These are phyloP conservation scores for Lactarius hengduanensis DNA, from an alignment of 768 basidiomycete species.

Conservation along the genomic window DNA sequence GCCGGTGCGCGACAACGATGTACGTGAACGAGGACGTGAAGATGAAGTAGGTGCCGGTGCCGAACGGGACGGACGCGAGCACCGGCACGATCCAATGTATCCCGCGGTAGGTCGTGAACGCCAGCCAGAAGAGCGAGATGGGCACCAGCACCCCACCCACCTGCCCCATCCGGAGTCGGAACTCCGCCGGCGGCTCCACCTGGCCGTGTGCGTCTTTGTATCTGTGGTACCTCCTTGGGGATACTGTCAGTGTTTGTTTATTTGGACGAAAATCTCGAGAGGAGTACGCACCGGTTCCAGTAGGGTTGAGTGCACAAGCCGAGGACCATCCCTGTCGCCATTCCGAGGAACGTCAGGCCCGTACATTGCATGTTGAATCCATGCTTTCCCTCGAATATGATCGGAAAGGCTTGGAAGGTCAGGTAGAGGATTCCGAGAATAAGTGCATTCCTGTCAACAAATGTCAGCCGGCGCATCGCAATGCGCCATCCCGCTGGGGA, in stretches of 20 bases:
- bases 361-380: slow-evolving; percentile 52
- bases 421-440: slow-evolving; percentile 49
- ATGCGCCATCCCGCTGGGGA: slow-evolving; percentile 13
- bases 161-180: slow-evolving; percentile 62
- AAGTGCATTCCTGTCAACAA: slow-evolving; percentile 37
- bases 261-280: not conserved
- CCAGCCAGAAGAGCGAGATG: slow-evolving; percentile 54
- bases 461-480: slow-evolving; percentile 2
- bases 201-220: slow-evolving; percentile 43
- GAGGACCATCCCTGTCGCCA: slow-evolving; percentile 47
- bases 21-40: slow-evolving; percentile 70
- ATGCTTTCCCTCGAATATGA: slow-evolving; percentile 49
- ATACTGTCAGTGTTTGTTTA: not conserved
- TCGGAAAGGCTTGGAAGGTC: slow-evolving; percentile 56
- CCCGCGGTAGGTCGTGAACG: slow-evolving; percentile 49
- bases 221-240: slow-evolving; percentile 39
- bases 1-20: slow-evolving; percentile 50
- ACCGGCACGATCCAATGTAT: slow-evolving; percentile 52
- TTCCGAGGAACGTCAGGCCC: slow-evolving; percentile 50
- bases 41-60: slow-evolving; percentile 57
- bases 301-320: slow-evolving; percentile 43
- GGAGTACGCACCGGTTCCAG: slow-evolving; percentile 40
- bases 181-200: slow-evolving; percentile 59
- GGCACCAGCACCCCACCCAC: slow-evolving; percentile 67
- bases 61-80: slow-evolving; percentile 47